These are phyloP conservation scores for Elongisporangium undulatum DNA, from an alignment of 352 stramenopile species.

Conservation along the genomic window DNA sequence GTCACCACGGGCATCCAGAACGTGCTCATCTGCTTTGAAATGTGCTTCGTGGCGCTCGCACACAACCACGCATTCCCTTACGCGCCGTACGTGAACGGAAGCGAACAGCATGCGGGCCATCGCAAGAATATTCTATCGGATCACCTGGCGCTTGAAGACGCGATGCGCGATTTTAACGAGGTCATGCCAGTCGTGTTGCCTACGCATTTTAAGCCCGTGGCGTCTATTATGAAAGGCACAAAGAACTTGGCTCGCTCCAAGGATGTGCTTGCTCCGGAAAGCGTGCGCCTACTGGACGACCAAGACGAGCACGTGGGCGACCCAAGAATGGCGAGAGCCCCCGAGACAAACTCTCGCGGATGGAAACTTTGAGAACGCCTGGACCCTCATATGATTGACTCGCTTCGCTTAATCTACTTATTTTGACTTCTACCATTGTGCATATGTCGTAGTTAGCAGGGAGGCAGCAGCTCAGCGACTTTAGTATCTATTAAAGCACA, in stretches of 20 bases:
- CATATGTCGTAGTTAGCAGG: conserved; percentile 5
- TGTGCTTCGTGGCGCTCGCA: conserved; percentile 95
- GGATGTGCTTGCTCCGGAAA: conserved; percentile 44
- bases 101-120: conserved; percentile 22
- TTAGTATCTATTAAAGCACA: conserved; percentile 12
- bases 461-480: background rate
- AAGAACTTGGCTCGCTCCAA: conserved; percentile 30
- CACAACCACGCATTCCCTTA: conserved; percentile 96
- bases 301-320: conserved; percentile 16
- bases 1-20: conserved; percentile 97
- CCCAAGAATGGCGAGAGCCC: conserved; percentile 8
- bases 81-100: conserved; percentile 66
- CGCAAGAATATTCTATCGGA: conserved; percentile 86
- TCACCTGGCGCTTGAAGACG: conserved; percentile 92
- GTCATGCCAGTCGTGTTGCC: conserved; percentile 86
- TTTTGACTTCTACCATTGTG: conserved; percentile 17
- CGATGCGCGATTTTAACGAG: conserved; percentile 92
- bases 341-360: conserved; percentile 27
- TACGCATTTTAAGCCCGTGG: conserved; percentile 71
- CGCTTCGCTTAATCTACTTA: conserved; percentile 13
- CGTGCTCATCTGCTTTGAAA: conserved; percentile 99
- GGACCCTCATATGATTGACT: background rate
- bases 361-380: conserved; percentile 47
- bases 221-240: conserved; percentile 56
- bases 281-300: conserved; percentile 40